Evolutionary conservation across 176 grass and related monocot genomes (phyloP).

Genomic region (Oryza meridionalis): DNA sequence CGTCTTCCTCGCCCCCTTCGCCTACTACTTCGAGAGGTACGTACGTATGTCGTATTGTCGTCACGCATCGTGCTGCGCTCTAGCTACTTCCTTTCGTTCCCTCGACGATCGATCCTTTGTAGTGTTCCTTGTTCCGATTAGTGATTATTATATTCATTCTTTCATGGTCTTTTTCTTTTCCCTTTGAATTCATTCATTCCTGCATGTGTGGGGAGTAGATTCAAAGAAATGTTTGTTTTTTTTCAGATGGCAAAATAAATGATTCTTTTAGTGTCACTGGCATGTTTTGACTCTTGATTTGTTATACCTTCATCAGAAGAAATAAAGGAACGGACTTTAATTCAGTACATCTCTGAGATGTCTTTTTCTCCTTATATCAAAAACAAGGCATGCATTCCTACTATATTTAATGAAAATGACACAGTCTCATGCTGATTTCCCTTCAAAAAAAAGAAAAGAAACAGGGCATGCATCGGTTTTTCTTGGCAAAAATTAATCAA

Average conservation of each 20-base stretch:
- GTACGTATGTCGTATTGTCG: background rate
- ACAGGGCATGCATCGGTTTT: background rate
- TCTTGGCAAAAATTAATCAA: background rate
- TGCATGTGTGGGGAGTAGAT: background rate
- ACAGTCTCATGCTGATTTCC: no score
- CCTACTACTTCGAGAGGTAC: constrained; percentile 75
- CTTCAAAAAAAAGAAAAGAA: background rate
- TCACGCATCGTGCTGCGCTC: background rate
- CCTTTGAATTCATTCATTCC: no score
- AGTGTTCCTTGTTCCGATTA: background rate
- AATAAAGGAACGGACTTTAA: background rate
- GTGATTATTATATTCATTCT: background rate
- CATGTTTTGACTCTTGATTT: background rate
- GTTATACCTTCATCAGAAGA: background rate
- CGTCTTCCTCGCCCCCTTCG: constrained; percentile 58
- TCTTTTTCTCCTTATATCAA: background rate
- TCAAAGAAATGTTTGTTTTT: background rate
- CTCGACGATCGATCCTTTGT: background rate
- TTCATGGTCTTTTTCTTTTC: background rate
- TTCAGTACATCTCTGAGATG: background rate
- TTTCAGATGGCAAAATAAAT: no score
- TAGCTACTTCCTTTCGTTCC: background rate
- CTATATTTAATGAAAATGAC: no score
- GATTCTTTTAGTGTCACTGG: no score
- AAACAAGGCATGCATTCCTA: background rate